Evolutionary conservation across 371 early-diverging fungal genomes (phyloP).

Genomic region (Zychaea mexicana): DNA sequence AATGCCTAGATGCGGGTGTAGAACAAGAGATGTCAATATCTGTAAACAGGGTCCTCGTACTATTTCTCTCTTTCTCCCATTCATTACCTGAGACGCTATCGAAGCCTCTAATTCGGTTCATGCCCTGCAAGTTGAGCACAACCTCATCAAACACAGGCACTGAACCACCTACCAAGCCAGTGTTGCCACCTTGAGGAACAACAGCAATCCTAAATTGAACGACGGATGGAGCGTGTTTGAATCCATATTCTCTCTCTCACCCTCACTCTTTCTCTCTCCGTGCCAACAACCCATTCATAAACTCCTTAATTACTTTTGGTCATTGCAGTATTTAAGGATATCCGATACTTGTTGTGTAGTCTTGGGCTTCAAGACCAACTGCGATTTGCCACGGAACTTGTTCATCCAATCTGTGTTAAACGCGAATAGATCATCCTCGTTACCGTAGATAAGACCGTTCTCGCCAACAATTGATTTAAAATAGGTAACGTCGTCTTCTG

Average conservation of each 20-base stretch:
- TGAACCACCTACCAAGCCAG: constrained; percentile 90
- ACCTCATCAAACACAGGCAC: constrained; percentile 96
- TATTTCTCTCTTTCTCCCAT: not conserved
- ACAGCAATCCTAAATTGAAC: constrained; percentile 70
- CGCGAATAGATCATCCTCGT: constrained; percentile 57
- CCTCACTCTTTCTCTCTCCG: no score
- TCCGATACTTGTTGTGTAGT: constrained; percentile 85
- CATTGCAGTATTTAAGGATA: constrained; percentile 88
- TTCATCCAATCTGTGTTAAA: constrained; percentile 93
- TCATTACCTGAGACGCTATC: constrained; percentile 80
- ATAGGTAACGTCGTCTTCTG: constrained; percentile 53
- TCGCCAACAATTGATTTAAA: constrained; percentile 64
- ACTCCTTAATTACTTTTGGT: constrained; percentile 48
- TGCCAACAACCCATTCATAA: not conserved
- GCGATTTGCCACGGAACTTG: constrained; percentile 88
- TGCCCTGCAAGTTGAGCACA: constrained; percentile 73
- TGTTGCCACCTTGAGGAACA: constrained; percentile 98
- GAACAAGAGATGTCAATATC: not conserved
- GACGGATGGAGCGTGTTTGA: not conserved
- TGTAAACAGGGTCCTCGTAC: not conserved
- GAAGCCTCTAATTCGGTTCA: constrained; percentile 84
- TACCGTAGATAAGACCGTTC: constrained; percentile 46
- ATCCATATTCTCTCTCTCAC: not conserved
- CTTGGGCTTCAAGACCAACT: constrained; percentile 84
- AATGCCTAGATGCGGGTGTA: constrained; percentile 71